These are phyloP conservation scores for Veloboletus limbatus DNA, from an alignment of 1,284 basidiomycete genomes.

Conservation along the genomic window DNA sequence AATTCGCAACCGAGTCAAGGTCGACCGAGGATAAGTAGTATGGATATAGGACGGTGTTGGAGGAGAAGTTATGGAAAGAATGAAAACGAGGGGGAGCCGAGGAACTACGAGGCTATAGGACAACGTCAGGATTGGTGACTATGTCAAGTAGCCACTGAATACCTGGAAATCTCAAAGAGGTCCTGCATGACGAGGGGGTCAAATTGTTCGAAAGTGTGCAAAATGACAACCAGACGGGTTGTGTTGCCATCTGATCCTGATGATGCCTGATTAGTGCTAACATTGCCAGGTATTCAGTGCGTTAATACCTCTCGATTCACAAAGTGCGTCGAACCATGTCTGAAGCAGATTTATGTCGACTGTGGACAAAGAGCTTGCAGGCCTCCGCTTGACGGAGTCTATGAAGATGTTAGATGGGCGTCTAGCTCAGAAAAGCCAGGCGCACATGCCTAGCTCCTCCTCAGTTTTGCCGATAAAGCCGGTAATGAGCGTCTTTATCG, in stretches of 20 bases:
- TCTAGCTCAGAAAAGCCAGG: constrained; percentile 1
- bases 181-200: constrained; percentile 60
- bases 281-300: background rate
- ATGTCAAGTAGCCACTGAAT: background rate
- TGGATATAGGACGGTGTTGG: constrained; percentile 57
- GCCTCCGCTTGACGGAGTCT: constrained; percentile 40
- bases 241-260: constrained; percentile 16
- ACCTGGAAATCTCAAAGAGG: constrained; percentile 70
- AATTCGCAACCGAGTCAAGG: constrained; percentile 54
- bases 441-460: constrained; percentile 32
- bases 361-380: constrained; percentile 49
- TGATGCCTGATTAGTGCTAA: constrained; percentile 13
- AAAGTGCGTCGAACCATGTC: constrained; percentile 52
- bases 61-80: constrained; percentile 57
- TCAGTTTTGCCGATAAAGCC: constrained; percentile 46
- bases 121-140: constrained; percentile 1
- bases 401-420: constrained; percentile 11
- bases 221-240: constrained; percentile 47
- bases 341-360: constrained; percentile 59
- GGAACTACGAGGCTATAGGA: constrained; percentile 41
- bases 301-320: constrained; percentile 36
- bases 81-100: constrained; percentile 55
- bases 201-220: constrained; percentile 72
- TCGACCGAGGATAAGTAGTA: constrained; percentile 53
- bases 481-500: constrained; percentile 56